Base-by-base conservation (phyloP, 352 stramenopile genomes). In the Bremia lactucae region DNA sequence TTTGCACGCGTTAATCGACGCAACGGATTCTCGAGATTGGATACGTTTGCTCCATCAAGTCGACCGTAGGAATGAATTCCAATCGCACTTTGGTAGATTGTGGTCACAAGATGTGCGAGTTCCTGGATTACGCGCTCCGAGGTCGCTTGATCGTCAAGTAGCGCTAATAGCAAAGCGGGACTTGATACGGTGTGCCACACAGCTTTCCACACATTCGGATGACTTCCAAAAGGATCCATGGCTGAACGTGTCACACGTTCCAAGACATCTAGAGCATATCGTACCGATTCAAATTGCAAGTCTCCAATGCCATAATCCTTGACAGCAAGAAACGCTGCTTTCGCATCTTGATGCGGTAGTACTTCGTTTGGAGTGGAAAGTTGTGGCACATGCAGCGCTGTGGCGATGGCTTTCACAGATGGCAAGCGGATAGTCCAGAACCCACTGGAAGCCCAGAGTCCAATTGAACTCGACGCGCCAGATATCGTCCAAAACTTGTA, bases 371-470 rank as follows among this genome's bases (percentile, higher is more conserved):
- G 46, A 14, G 2, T 48, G 21, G 21, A 14, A 31, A 25, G 36
- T 28, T 46, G 37, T 14, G 38, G 23, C 6, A 51, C 29, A 39
- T 60, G 37, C 19, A 67, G 46, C 14, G 41, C 23, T 13, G 25
- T 39, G 2, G 57, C 67, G 11, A 89, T 47, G 10, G 62, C 34
- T 28, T 68, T 83, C 33, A 71, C 70, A 8, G 53, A 48, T 14
- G 81, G 74, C 6, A 70, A 42, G 13, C 60, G 66, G 4, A 91
- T 64, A 25, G 72, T 70, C 72, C 78, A 91, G 29, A 87, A 85
- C 25, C 72, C 70, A 24, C 46, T 15, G 7, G 52, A 36, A 35
- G 50, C 42, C 67, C 65, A 86, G 16, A 94, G 36, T 13, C 74
- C 81, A 2, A 82, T 61, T 2, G 62, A 59, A 15, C 62, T 85